phyloP scores from a whole-genome alignment of 2,329 filamentous ascomycete species.

The Botryosphaeria agaves region DNA sequence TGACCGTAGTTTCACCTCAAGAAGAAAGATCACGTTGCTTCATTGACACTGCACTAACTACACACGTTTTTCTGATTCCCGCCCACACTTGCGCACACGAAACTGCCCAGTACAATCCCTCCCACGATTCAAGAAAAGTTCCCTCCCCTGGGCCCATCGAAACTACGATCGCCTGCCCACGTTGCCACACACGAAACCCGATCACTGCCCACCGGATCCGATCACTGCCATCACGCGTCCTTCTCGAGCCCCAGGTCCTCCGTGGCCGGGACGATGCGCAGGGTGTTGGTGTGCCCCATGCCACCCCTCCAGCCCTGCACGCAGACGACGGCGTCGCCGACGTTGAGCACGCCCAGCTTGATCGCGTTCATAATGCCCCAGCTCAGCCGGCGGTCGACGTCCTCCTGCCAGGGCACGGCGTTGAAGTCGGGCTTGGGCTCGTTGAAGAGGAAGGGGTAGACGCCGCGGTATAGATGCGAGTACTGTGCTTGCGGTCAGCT shows the following conservation, averaged over 20 bases:
- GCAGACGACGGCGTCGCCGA: constrained; percentile 61
- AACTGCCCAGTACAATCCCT: no score
- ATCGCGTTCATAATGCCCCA: constrained; percentile 86
- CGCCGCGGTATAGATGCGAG: constrained; percentile 88
- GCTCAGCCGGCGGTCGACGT: constrained; percentile 93
- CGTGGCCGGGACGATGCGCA: constrained; percentile 33
- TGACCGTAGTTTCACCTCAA: no score
- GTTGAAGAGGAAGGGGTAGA: constrained; percentile 92
- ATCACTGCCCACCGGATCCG: neutral
- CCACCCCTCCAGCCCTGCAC: constrained; percentile 86
- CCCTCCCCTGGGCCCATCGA: no score
- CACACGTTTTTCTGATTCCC: no score
- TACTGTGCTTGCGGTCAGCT: no score
- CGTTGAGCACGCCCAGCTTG: constrained; percentile 56
- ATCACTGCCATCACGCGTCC: constrained; percentile 18
- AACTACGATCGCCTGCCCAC: no score
- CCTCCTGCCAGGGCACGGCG: constrained; percentile 92
- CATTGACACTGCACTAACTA: no score
- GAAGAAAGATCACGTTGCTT: no score
- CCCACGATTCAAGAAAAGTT: no score
- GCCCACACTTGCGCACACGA: no score
- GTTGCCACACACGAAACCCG: no score
- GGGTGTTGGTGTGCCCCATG: constrained; percentile 80
- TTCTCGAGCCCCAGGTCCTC: constrained; percentile 32
- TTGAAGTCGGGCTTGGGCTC: constrained; percentile 90